Evolutionary conservation across 371 early-diverging fungal genomes (phyloP), one percentile per base, ranked within the genome.

Genomic region (Blyttiomyces sp.): DNA sequence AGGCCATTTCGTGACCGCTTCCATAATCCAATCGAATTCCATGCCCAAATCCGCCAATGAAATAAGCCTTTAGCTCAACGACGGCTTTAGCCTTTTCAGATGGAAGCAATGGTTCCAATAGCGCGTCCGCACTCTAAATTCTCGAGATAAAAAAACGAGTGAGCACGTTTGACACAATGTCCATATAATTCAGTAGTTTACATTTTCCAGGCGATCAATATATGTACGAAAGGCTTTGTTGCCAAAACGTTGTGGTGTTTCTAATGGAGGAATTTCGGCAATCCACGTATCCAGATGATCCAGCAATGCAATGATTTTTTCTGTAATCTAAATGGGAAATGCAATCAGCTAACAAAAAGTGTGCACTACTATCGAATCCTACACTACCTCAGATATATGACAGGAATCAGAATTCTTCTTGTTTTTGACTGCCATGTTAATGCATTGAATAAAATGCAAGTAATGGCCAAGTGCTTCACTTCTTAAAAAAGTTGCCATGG

Each of bases 1-100:
- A 99, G 59, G 92, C 92, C 7, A 96, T 87, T 81, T 99, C 99
- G 66, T 99, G 99, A 1, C 99, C 99, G 21, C 96, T 96, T 27
- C 99, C 99, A 76, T 99, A 99, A 78, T 99, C 99, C 30, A 99
- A 89, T 57, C 99, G 84, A 36, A 82, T 86, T n/a, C 82, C 76
- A 71, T 98, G 92, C 23, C 99, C 99, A 84, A 98, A 99, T 54
- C 89, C 86, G 62, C 90, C 86, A 24, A 78, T 64, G 26, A 97
- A 80, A 71, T 99, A 99, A 44, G 80, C 72, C 24, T 81, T 63
- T 2, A 93, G 82, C 79, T 96, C 95, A 6, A 68, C 66, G 4
- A 85, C 71, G 2, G 89, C 84, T 4, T 72, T 76, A 17, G 63
- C 46, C 0, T 74, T 79, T 28, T 74, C 65, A 5, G 24, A 30